Evolutionary conservation across 352 stramenopile genomes (phyloP), one percentile per base, ranked within the genome.

Genomic region (Globisporangium paroecandrum): DNA sequence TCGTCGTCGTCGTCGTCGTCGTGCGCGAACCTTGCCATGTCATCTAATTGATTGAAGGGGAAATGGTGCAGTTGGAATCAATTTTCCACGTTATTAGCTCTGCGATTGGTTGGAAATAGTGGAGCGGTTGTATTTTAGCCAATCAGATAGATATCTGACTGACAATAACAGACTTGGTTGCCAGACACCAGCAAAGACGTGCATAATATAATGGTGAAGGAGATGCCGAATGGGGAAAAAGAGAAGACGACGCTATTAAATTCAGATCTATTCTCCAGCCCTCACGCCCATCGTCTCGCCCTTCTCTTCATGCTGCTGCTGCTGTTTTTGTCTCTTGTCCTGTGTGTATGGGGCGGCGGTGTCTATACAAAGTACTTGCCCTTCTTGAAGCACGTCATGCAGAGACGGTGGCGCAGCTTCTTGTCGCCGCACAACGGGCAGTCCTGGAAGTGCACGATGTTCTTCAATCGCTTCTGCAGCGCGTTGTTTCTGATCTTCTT

Each of bases 311-410:
- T 36, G 15, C 24, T 36, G 24, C 58, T 10, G 36, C 24, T 25
- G 32, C 15, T 61, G 25, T 32, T 6, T 62, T 41, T 13, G 20
- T 46, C 38, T 65, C 49, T 49, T 8, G 56, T 38, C 43, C n/a
- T 60, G 10, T 65, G 63, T 53, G 36, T 49, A 32, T 10, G 56
- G 32, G 32, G 13, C 20, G 34, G 18, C 18, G 64, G 60, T 24
- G 41, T 68, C 73, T 90, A 93, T 69, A 89, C 83, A 78, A 96
- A 96, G 77, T 96, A 96, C 73, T 87, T 94, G 81, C 88, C 88
- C 81, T 96, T 94, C 82, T 96, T 96, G 79, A 92, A 96, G 79
- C 88, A 96, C 77, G 82, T 91, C 86, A 96, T 96, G 82, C 88
- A 96, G 58, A 96, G 68, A 63, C 88, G 87, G 74, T 96, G 88